Base-by-base conservation (phyloP, 164 flowering plant genomes). In the Hamamelis virginiana region DNA sequence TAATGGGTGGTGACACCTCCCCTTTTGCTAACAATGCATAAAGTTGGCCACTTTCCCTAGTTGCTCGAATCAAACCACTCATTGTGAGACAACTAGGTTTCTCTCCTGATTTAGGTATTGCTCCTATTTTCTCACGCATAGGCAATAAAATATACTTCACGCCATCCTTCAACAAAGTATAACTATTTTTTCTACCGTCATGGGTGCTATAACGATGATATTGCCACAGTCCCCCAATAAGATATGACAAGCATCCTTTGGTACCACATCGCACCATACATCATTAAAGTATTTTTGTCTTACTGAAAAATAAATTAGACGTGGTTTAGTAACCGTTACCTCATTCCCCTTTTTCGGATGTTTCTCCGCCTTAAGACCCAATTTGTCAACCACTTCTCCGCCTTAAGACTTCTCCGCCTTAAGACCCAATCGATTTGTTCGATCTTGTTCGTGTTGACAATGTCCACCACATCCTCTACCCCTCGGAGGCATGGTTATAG, bases 211-310 rank as follows among this genome's bases (percentile, higher is more conserved):
- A 6, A 23, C 38, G 41, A 8, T 56, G 41, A 26, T 44, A 58
- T 27, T 25, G 43, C 63, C 71, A 45, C 14, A 64, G 64, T 16
- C 64, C 22, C 28, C 71, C 41, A 68, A 41, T 5, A 58, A 45
- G n/a, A n/a, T n/a, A n/a, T n/a, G n/a, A n/a, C n/a, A n/a, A n/a
- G n/a, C n/a, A n/a, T n/a, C n/a, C n/a, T n/a, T n/a, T n/a, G n/a
- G n/a, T n/a, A n/a, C n/a, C n/a, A n/a, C n/a, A n/a, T n/a, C 1
- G 59, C 41, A 59, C 14, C 50, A 47, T 9, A 9, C 14, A 11
- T 9, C 11, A 12, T 47, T 16, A 9, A 9, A 12, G 14, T 47
- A 47, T 47, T 47, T 47, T 12, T 47, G 50, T 9, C 50, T 9
- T 3, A 47, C 14, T 3, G 50, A 47, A 47, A 47, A 47, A 9